Evolutionary conservation across 2,329 filamentous ascomycete species (phyloP).

Genomic region (Zymoseptoria tritici): DNA sequence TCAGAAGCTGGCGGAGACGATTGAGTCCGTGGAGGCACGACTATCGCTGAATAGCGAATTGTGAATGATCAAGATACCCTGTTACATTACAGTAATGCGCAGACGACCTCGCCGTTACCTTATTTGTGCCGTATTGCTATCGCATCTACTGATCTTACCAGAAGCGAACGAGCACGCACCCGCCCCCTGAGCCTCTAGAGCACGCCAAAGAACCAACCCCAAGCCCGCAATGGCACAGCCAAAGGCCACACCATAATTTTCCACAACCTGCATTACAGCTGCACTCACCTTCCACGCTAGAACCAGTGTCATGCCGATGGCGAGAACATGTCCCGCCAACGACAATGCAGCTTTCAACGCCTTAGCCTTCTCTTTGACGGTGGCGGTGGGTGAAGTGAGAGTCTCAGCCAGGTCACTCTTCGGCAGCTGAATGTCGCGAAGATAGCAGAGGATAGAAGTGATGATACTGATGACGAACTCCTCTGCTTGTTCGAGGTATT

Average conservation of each 20-base stretch:
- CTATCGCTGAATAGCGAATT: background rate
- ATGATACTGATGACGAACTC: conserved; percentile 5
- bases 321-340: conserved; percentile 17
- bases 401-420: conserved; percentile 12
- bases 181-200: conserved; percentile 1
- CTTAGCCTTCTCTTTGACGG: conserved; percentile 18
- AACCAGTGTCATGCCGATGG: conserved; percentile 19
- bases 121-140: background rate
- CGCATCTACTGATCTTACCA: background rate
- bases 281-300: conserved; percentile 21
- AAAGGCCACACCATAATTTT: conserved; percentile 25
- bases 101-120: background rate
- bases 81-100: background rate
- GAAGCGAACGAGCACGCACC: background rate
- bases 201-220: conserved; percentile 18
- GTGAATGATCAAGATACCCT: background rate
- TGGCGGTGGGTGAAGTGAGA: conserved; percentile 12
- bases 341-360: conserved; percentile 20
- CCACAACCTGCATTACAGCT: conserved; percentile 20
- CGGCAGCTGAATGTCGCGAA: conserved; percentile 9
- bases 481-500: conserved; percentile 1
- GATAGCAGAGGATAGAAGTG: conserved; percentile 4
- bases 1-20: background rate
- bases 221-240: conserved; percentile 19
- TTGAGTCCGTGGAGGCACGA: background rate